Evolutionary conservation across 441 rosid species (phyloP).

Genomic region (Viola pubescens): DNA sequence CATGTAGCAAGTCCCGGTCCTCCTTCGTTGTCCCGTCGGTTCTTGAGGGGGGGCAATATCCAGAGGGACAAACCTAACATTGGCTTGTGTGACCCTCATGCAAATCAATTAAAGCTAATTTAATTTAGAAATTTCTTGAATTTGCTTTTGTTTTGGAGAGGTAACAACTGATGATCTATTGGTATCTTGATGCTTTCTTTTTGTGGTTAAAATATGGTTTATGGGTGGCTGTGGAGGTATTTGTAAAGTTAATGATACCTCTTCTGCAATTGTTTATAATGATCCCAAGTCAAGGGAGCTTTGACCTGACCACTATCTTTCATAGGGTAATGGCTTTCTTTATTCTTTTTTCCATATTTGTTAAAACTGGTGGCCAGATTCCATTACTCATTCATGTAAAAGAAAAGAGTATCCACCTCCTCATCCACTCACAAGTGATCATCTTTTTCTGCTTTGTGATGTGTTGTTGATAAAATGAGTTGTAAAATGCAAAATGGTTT

Average conservation of each 20-base stretch:
- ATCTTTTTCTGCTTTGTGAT: neutral
- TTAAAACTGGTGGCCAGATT: neutral
- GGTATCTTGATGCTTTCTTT: too few relatives aligned
- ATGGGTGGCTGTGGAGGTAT: too few relatives aligned
- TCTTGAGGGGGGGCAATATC: too few relatives aligned
- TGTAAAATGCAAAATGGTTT: constrained; percentile 2
- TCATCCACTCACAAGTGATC: neutral
- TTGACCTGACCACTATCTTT: constrained; percentile 10
- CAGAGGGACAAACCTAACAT: too few relatives aligned
- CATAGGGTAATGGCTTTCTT: neutral
- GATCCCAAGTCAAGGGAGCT: constrained; percentile 17
- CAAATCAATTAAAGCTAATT: too few relatives aligned
- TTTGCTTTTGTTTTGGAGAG: too few relatives aligned
- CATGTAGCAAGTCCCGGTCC: too few relatives aligned
- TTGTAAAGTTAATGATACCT: neutral
- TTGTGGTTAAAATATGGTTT: too few relatives aligned
- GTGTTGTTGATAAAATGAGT: constrained; percentile 13
- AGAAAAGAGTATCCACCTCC: neutral
- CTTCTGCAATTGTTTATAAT: neutral
- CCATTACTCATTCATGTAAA: constrained; percentile 4
- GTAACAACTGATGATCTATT: too few relatives aligned
- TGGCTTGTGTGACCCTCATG: too few relatives aligned
- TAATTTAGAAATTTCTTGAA: too few relatives aligned
- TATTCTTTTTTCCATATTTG: constrained; percentile 1
- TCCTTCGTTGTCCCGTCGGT: too few relatives aligned